A percentile compares a stretch with the other conserved stretches of the same genome.
Conservation (phyloP, 2,329 filamentous ascomycete genomes). For the Bimuria novae-zelandiae region DNA sequence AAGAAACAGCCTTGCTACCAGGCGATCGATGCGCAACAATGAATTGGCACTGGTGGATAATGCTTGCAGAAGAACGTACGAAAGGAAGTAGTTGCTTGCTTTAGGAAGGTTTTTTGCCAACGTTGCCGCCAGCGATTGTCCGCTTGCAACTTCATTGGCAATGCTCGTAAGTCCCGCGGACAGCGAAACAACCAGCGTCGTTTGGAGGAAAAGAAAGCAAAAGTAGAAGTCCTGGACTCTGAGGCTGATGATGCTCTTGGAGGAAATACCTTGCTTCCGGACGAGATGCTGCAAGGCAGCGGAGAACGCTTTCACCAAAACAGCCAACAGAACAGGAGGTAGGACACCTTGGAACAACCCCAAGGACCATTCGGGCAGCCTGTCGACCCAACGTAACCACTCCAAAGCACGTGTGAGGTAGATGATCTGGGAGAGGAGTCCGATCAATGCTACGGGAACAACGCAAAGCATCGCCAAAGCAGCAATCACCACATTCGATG, state of each 20-base stretch:
- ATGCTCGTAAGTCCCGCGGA: constrained; percentile 18
- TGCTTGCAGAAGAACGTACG: constrained; percentile 18
- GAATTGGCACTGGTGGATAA: constrained; percentile 15
- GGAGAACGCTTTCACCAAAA: constrained; percentile 10
- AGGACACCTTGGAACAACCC: constrained; percentile 11
- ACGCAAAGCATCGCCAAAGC: constrained; percentile 2
- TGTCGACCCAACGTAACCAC: constrained; percentile 12
- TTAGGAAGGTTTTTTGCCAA: constrained; percentile 23
- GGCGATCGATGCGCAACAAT: constrained; percentile 6
- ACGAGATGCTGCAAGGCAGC: constrained; percentile 7
- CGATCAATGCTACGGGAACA: constrained; percentile 11
- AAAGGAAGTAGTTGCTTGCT: constrained; percentile 24
- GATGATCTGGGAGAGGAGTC: constrained; percentile 16
- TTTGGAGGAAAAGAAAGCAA: constrained; percentile 16
- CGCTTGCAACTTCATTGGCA: constrained; percentile 5
- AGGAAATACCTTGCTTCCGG: constrained; percentile 9
- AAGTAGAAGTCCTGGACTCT: constrained; percentile 22
- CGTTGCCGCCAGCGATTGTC: constrained; percentile 11
- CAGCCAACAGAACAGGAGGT: constrained; percentile 4
- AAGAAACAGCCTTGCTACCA: constrained; percentile 10
- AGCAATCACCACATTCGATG: constrained; percentile 11
- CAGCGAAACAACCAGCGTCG: constrained; percentile 15
- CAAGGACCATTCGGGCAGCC: constrained; percentile 12
- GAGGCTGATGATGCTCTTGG: constrained; percentile 10
- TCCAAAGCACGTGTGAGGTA: constrained; percentile 11